These are phyloP conservation scores for Rhododendron kiyosumense DNA, from an alignment of 148 eudicot genomes.

Conservation along the genomic window DNA sequence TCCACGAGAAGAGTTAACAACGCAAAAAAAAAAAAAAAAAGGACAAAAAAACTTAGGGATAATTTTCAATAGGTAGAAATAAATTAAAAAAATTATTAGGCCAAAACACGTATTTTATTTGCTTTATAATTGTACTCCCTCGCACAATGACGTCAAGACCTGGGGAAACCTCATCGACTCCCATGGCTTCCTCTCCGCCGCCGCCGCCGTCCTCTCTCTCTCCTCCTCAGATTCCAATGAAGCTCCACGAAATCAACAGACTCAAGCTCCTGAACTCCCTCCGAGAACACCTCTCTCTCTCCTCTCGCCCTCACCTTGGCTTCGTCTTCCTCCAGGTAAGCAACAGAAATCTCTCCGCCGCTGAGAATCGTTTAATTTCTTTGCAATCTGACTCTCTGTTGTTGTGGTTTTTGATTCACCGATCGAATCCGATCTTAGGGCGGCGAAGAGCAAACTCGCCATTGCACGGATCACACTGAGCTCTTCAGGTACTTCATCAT, in stretches of 20 bases:
- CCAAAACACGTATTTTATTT: too few species aligned
- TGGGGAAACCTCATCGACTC: conserved; percentile 14
- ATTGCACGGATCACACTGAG: conserved; percentile 91
- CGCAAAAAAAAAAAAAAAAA: too few species aligned
- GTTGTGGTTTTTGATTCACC: not conserved
- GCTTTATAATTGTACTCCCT: not conserved
- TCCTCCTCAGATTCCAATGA: conserved; percentile 62
- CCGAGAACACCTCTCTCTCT: conserved; percentile 40
- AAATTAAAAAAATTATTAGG: too few species aligned
- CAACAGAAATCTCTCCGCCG: not conserved
- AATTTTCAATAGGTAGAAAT: too few species aligned
- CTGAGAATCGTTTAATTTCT: not conserved
- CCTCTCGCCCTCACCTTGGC: conserved; percentile 56
- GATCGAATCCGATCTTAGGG: conserved; percentile 39
- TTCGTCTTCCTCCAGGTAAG: conserved; percentile 74
- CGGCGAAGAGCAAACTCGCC: conserved; percentile 74
- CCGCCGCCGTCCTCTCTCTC: conserved; percentile 28
- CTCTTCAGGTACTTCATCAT: conserved; percentile 53
- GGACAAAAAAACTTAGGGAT: too few species aligned
- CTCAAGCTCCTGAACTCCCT: conserved; percentile 52
- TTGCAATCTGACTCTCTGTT: not conserved
- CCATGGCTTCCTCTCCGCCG: conserved; percentile 28
- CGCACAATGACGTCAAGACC: conserved; percentile 3
- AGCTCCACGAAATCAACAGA: conserved; percentile 58
- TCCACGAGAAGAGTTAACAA: too few species aligned